Evolutionary conservation across 2,329 filamentous ascomycete species (phyloP).

Genomic region (Septoria linicola): DNA sequence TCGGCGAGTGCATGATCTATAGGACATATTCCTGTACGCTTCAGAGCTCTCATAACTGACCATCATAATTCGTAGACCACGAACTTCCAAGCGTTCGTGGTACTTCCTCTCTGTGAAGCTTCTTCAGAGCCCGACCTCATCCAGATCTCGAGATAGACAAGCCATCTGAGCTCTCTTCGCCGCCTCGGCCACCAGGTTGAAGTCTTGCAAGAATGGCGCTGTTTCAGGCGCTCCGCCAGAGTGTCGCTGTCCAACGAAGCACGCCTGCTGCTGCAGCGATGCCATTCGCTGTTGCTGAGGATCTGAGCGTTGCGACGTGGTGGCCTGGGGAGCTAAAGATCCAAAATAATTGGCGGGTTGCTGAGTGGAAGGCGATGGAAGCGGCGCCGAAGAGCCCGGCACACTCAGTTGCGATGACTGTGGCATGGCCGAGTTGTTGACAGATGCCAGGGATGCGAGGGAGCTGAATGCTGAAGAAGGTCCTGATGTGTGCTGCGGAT

Average conservation of each 20-base stretch:
- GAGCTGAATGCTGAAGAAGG: constrained; percentile 43
- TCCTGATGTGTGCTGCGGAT: constrained; percentile 35
- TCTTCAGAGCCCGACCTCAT: constrained; percentile 56
- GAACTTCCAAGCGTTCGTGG: too few species aligned
- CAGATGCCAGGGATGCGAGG: constrained; percentile 40
- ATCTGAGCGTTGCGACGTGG: constrained; percentile 33
- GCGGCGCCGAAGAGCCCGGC: constrained; percentile 32
- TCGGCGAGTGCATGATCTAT: too few species aligned
- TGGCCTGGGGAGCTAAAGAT: constrained; percentile 32
- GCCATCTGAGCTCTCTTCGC: constrained; percentile 91
- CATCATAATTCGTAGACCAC: too few species aligned
- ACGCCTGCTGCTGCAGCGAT: constrained; percentile 35
- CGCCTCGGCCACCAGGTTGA: constrained; percentile 84
- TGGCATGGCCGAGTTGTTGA: constrained; percentile 27
- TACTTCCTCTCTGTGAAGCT: too few species aligned
- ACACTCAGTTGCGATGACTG: constrained; percentile 37
- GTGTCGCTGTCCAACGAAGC: constrained; percentile 34
- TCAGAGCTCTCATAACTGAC: too few species aligned
- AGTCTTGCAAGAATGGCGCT: constrained; percentile 70
- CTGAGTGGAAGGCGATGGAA: constrained; percentile 36
- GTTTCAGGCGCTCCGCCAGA: constrained; percentile 45
- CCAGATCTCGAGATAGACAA: constrained; percentile 82
- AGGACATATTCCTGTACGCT: too few species aligned
- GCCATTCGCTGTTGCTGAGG: constrained; percentile 34
- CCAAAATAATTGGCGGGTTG: constrained; percentile 36